A percentile compares a stretch with the other conserved stretches of the same genome.
Evolutionary conservation across 129 eudicot species (phyloP).

Genomic region (Arctium lappa): DNA sequence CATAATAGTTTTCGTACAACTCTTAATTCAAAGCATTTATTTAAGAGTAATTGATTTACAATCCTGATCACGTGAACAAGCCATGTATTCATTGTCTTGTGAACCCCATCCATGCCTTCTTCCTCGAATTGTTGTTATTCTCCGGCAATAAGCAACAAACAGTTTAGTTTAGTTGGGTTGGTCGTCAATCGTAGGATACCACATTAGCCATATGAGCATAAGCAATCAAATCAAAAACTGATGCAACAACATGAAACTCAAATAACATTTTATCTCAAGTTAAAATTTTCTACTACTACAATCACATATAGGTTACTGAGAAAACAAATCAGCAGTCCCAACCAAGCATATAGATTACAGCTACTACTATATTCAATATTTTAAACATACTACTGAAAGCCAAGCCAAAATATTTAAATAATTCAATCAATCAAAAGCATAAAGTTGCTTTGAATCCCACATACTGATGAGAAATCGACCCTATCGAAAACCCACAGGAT

Average conservation of each 20-base stretch:
- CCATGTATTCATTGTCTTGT: background rate
- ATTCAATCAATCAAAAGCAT: background rate
- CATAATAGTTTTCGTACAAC: too few species aligned
- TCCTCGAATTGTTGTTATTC: background rate
- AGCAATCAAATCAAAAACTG: too few species aligned
- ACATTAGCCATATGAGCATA: too few species aligned
- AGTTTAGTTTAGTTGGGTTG: too few species aligned
- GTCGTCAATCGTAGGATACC: too few species aligned
- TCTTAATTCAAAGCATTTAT: too few species aligned
- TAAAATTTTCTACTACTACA: background rate
- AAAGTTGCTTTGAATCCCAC: background rate
- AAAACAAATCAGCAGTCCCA: background rate
- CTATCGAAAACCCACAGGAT: too few species aligned
- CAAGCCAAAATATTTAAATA: constrained; percentile 7
- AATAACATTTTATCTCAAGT: background rate
- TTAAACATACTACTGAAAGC: background rate
- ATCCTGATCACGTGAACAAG: background rate
- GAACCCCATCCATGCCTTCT: background rate
- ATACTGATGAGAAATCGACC: too few species aligned
- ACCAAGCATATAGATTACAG: background rate
- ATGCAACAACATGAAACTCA: too few species aligned
- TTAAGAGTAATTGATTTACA: background rate
- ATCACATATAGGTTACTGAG: background rate
- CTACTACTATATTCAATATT: background rate
- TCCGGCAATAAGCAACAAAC: too few species aligned